Percentiles rank a stretch among this genome's conserved stretches.
Conservation (phyloP, 805 yeast genomes). For the Tetrapisispora namnaoensis region DNA sequence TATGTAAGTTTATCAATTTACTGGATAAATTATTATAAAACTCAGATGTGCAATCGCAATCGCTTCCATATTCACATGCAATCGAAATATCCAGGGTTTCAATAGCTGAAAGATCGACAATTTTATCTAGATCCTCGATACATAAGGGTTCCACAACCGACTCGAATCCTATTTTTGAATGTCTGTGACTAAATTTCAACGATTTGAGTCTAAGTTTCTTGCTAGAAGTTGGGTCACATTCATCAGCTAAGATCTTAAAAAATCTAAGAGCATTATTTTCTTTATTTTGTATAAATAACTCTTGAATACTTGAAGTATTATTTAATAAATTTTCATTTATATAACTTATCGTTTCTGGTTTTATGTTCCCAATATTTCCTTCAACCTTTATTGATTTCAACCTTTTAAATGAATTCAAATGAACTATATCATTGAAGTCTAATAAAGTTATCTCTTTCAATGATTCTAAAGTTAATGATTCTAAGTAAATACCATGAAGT, state of each 20-base stretch:
- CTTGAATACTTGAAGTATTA: conserved; percentile 10
- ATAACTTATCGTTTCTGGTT: neutral
- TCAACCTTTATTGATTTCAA: conserved; percentile 8
- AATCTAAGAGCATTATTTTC: conserved; percentile 32
- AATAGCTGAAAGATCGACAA: conserved; percentile 26
- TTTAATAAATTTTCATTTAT: neutral
- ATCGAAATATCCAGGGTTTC: conserved; percentile 40
- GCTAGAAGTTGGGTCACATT: conserved; percentile 6
- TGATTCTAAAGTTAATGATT: conserved; percentile 4
- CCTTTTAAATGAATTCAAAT: conserved; percentile 7
- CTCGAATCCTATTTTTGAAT: conserved; percentile 36
- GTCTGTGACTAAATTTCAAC: conserved; percentile 37
- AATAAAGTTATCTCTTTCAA: conserved; percentile 9
- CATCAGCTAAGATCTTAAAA: conserved; percentile 14
- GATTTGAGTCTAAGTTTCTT: conserved; percentile 17
- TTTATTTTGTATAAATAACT: conserved; percentile 27
- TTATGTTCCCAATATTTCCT: neutral
- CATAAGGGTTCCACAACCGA: conserved; percentile 27
- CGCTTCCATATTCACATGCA: conserved; percentile 40
- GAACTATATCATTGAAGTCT: conserved; percentile 6
- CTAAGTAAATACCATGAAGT: conserved; percentile 8
- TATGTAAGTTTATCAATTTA: conserved; percentile 15
- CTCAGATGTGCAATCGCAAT: conserved; percentile 37
- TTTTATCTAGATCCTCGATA: conserved; percentile 21
- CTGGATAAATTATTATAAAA: conserved; percentile 34